Base-by-base conservation (phyloP, 2,329 filamentous ascomycete genomes). In the Nigrospora oryzae region DNA sequence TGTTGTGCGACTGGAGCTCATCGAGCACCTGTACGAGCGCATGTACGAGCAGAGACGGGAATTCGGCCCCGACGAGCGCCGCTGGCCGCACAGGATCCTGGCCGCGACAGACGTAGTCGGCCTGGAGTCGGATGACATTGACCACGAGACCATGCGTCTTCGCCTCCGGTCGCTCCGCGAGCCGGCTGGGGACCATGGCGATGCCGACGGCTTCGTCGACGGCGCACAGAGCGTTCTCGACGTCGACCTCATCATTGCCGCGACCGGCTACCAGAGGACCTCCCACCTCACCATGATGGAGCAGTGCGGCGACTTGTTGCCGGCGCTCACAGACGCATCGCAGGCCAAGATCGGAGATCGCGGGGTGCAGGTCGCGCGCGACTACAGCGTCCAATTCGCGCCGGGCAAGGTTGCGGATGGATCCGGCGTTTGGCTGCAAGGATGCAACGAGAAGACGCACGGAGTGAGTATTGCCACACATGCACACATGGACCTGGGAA, bases 371-470 rank as follows among this genome's bases (percentile, higher is more conserved):
- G 86, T 95, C 2, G 73, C 73, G 31, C 77, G 91, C 43, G 79
- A 96, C 62, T 97, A 97, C 64, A 75, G 75, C 42, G 79, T 96
- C 40, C 69, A 82, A 47, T 89, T 94, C 60, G 73, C 77, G 40
- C 68, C 77, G 2, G 82, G 77, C 30, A 73, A 77, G 40, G 84
- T 97, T 32, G 75, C 80, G n/a, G 60, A 74, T 0, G 79, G 83
- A 38, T 84, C 88, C 13, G 90, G 90, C 4, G 74, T 97, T 47
- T 97, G 87, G 84, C 72, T 97, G 55, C 93, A 97, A 63, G 91
- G 91, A 31, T 96, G 90, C 69, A 94, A 89, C 62, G 90, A 97
- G 70, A 81, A 75, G 49, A 95, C 89, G 32, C 91, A 97, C 64
- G 91, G 91, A 48, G 85, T 91, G 77, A 81, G 85, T 81, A 36